These are phyloP conservation scores for Trichoderma semiorbis DNA, from an alignment of 2,329 filamentous ascomycete genomes.

Conservation along the genomic window DNA sequence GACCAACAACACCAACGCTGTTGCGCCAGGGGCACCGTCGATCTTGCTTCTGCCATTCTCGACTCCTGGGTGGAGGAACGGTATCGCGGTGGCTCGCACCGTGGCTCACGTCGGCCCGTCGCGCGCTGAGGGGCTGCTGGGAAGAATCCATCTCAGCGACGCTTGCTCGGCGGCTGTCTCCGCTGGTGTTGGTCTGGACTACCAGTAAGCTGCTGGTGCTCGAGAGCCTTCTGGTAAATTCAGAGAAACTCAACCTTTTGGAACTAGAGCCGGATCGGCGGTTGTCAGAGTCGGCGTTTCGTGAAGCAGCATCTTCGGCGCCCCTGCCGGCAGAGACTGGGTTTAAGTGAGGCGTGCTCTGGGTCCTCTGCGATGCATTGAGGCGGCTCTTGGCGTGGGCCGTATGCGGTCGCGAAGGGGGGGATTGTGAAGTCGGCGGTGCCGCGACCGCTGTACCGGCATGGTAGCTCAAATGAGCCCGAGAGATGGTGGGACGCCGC, in stretches of 20 bases:
- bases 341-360: conserved; percentile 48
- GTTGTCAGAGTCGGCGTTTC: conserved; percentile 37
- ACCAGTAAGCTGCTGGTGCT: conserved; percentile 59
- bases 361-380: conserved; percentile 40
- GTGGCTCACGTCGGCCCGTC: conserved; percentile 40
- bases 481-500: conserved; percentile 32
- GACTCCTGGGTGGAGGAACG: conserved; percentile 32
- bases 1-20: conserved; percentile 51
- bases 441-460: conserved; percentile 21
- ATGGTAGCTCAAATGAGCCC: conserved; percentile 34
- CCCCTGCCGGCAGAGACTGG: conserved; percentile 27
- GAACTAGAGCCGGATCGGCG: conserved; percentile 51
- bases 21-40: conserved; percentile 55
- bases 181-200: conserved; percentile 54
- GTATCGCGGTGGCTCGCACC: conserved; percentile 44
- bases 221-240: conserved; percentile 58
- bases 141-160: conserved; percentile 42
- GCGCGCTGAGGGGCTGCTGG: conserved; percentile 38
- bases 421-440: conserved; percentile 17
- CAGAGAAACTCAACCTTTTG: conserved; percentile 59
- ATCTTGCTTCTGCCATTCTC: conserved; percentile 37
- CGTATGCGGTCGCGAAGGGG: conserved; percentile 49
- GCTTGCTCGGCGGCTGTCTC: conserved; percentile 47
- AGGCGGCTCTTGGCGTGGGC: conserved; percentile 49
- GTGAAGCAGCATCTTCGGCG: conserved; percentile 34